Conservation (phyloP, 2,329 filamentous ascomycete species). For the Penicillium janthinellum region DNA sequence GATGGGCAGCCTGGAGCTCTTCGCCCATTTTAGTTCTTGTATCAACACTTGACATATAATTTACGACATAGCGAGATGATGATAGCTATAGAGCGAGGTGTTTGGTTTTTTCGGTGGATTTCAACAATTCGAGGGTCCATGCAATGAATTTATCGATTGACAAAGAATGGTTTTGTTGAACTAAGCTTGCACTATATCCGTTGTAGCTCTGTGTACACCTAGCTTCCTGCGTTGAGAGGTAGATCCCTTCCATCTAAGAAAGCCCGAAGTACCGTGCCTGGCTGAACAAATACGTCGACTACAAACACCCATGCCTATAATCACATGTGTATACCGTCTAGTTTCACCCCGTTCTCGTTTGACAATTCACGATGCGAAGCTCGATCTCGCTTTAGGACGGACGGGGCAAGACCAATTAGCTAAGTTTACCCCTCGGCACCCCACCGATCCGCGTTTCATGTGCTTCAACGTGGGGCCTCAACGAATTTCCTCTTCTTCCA, state of each 20-base stretch:
- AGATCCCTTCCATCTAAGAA: not conserved
- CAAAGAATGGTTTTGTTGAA: not conserved
- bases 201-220: not conserved
- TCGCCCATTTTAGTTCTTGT: constrained; percentile 21
- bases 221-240: not conserved
- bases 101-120: constrained; percentile 21
- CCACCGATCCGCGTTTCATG: constrained; percentile 24
- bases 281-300: not conserved
- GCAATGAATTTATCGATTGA: constrained; percentile 7
- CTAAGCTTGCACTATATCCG: not conserved
- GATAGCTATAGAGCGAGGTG: constrained; percentile 19
- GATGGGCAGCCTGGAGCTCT: constrained; percentile 16
- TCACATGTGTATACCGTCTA: not conserved
- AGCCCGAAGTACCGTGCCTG: not conserved
- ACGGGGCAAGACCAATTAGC: not conserved
- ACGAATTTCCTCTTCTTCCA: constrained; percentile 23
- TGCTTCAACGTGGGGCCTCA: constrained; percentile 33
- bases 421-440: constrained; percentile 8
- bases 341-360: not conserved
- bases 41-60: constrained; percentile 26
- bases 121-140: constrained; percentile 31
- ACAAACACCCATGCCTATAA: not conserved
- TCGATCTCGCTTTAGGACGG: not conserved
- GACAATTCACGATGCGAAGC: not conserved
- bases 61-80: constrained; percentile 11